These are phyloP conservation scores for Nakaseomyces kungkrabaensis DNA, from an alignment of 1,139 yeast species.

Conservation along the genomic window DNA sequence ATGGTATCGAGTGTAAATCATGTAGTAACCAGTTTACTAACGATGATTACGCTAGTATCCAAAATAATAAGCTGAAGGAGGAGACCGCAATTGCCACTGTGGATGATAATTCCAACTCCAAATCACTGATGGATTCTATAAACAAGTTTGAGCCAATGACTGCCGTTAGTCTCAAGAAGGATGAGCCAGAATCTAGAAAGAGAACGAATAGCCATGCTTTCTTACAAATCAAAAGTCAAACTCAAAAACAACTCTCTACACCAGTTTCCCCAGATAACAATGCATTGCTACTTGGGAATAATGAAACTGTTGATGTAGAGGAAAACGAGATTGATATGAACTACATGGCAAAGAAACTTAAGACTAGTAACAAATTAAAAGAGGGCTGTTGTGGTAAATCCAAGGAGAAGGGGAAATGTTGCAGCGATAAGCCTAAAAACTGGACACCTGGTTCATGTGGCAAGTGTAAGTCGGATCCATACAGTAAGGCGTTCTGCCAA, in stretches of 20 bases:
- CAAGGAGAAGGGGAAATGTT: not conserved
- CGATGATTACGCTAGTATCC: not conserved
- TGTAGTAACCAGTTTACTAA: not conserved
- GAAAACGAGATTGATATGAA: slow-evolving; percentile 2
- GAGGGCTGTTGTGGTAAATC: not conserved
- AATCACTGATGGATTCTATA: slow-evolving; percentile 31
- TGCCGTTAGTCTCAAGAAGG: slow-evolving; percentile 46
- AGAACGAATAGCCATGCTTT: not conserved
- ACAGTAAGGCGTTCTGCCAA: slow-evolving; percentile 10
- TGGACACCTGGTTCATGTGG: slow-evolving; percentile 83
- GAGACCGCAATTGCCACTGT: not conserved
- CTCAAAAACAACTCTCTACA: not conserved
- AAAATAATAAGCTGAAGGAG: not conserved
- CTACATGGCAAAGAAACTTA: not conserved
- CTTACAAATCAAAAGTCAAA: not conserved
- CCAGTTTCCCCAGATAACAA: slow-evolving; percentile 1
- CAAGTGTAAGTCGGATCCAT: slow-evolving; percentile 41
- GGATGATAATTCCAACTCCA: not conserved
- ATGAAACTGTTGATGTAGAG: not conserved
- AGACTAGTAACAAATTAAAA: not conserved
- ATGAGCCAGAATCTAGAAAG: not conserved
- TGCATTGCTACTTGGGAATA: not conserved
- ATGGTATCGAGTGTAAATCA: not conserved
- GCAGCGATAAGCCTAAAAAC: slow-evolving; percentile 1
- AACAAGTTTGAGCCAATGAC: slow-evolving; percentile 45